A percentile compares a stretch with the other conserved stretches of the same genome.
Evolutionary conservation across 305 asterid species (phyloP).

Genomic region (Solanum hybrid): DNA sequence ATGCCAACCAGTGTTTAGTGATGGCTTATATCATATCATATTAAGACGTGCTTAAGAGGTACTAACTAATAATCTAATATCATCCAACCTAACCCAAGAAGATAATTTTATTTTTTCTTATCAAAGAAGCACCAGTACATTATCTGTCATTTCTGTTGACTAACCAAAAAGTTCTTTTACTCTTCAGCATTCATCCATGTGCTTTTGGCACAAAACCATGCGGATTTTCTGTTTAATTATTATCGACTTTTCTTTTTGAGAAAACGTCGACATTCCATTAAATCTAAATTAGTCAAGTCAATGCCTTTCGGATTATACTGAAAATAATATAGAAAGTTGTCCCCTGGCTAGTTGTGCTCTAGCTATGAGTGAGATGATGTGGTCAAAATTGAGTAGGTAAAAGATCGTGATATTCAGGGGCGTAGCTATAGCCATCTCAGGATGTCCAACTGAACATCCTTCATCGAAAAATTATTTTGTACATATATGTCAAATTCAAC

Average conservation of each 20-base stretch:
- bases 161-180: neutral
- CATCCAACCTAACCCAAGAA: neutral
- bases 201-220: conserved; percentile 12
- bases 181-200: conserved; percentile 2
- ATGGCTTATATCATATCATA: neutral
- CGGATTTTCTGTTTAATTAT: conserved; percentile 5
- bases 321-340: neutral
- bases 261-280: neutral
- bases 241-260: neutral
- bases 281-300: neutral
- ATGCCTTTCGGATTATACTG: neutral
- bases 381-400: neutral
- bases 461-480: no score
- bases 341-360: neutral
- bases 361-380: neutral
- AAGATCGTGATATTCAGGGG: neutral
- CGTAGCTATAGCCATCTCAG: neutral
- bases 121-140: neutral
- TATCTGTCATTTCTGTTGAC: neutral
- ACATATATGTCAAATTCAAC: neutral
- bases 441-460: neutral
- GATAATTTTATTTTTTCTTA: neutral
- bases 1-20: neutral
- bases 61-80: neutral
- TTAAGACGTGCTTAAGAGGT: neutral